Evolutionary conservation across 2,329 filamentous ascomycete species (phyloP).

Genomic region (Diplodia mutila): DNA sequence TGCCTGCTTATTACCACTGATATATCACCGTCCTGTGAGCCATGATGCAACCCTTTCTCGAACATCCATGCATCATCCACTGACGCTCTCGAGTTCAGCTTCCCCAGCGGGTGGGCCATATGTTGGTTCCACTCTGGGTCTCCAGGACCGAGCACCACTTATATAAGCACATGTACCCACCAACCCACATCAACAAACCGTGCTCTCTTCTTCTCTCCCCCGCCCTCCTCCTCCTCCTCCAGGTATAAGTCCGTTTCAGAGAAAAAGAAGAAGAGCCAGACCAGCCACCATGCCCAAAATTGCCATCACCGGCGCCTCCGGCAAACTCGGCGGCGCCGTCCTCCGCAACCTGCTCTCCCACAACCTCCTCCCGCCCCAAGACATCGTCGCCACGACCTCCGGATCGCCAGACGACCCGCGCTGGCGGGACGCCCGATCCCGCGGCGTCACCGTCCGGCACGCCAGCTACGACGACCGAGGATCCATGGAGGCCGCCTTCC

Average conservation of each 20-base stretch:
- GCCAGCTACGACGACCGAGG: constrained; percentile 29
- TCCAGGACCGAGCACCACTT: neutral
- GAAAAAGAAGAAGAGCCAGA: neutral
- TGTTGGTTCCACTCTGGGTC: neutral
- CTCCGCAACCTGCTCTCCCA: constrained; percentile 48
- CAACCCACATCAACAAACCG: constrained; percentile 14
- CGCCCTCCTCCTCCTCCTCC: neutral
- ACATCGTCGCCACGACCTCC: constrained; percentile 44
- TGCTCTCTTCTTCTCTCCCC: neutral
- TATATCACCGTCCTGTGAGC: too few species aligned
- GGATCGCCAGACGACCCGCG: constrained; percentile 27
- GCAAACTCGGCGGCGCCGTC: constrained; percentile 51
- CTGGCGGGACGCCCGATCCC: constrained; percentile 38
- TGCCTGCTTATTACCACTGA: too few species aligned
- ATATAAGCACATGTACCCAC: neutral
- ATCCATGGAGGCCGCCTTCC: constrained; percentile 35
- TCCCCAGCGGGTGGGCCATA: neutral
- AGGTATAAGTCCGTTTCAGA: too few species aligned
- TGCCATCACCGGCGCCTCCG: constrained; percentile 50
- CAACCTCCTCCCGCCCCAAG: constrained; percentile 41
- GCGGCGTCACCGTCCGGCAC: constrained; percentile 40
- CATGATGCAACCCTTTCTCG: too few species aligned
- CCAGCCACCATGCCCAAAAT: constrained; percentile 29
- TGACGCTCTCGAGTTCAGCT: neutral
- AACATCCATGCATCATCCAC: neutral